These are phyloP conservation scores for Aspergillus nidulans DNA, from an alignment of 495 filamentous ascomycete species.

Conservation along the genomic window DNA sequence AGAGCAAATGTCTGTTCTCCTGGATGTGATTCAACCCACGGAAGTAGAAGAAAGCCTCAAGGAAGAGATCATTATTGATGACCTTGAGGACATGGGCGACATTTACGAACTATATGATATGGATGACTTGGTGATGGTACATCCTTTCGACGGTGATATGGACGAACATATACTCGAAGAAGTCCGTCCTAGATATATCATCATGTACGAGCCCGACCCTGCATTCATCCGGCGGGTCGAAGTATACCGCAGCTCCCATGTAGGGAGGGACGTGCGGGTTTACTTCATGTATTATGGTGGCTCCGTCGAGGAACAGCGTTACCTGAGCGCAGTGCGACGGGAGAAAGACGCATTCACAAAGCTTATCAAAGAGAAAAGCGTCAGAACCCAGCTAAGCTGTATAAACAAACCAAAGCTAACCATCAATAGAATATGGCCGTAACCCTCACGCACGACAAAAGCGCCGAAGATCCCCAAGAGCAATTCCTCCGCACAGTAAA, in stretches of 20 bases:
- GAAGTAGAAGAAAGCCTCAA: constrained; percentile 60
- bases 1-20: constrained; percentile 61
- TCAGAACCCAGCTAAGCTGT: constrained; percentile 23
- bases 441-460: constrained; percentile 69
- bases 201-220: constrained; percentile 98
- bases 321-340: constrained; percentile 77
- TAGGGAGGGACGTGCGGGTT: constrained; percentile 78
- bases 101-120: constrained; percentile 93
- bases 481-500: constrained; percentile 92
- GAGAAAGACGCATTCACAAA: constrained; percentile 95
- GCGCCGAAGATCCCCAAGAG: constrained; percentile 81
- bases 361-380: constrained; percentile 85
- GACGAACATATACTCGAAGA: constrained; percentile 96
- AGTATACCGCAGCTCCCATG: constrained; percentile 92
- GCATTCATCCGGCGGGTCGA: constrained; percentile 92
- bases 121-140: constrained; percentile 80
- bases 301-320: constrained; percentile 94
- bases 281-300: constrained; percentile 96
- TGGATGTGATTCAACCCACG: constrained; percentile 64
- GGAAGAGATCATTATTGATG: constrained; percentile 73
- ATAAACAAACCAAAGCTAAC: constrained; percentile 9
- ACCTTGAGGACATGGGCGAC: constrained; percentile 83
- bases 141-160: constrained; percentile 92
- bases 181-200: constrained; percentile 84
- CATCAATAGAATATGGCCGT: constrained; percentile 70